These are phyloP conservation scores for Begonia peltatifolia DNA, from an alignment of 306 rosid genomes.

Conservation along the genomic window DNA sequence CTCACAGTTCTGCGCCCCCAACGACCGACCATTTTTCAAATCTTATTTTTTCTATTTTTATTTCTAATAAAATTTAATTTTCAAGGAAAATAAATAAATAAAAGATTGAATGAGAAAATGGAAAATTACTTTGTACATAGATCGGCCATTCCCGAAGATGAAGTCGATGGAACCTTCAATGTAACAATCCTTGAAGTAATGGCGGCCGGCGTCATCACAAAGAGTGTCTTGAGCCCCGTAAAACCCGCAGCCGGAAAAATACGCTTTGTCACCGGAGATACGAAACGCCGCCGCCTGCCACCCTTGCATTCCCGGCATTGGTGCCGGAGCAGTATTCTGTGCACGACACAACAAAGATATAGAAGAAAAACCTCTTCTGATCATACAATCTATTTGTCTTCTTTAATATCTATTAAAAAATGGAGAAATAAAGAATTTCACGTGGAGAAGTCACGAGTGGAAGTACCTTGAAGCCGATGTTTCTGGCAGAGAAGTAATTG, in stretches of 20 bases:
- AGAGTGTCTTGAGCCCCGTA: conserved; percentile 87
- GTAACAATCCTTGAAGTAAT: conserved; percentile 86
- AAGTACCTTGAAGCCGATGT: conserved; percentile 72
- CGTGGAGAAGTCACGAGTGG: not conserved
- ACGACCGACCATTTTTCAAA: not conserved
- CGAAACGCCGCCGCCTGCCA: conserved; percentile 87
- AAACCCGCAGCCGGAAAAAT: conserved; percentile 74
- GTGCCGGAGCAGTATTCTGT: conserved; percentile 91
- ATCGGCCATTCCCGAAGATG: conserved; percentile 85
- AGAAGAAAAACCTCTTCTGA: not conserved
- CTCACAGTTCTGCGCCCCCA: conserved; percentile 42
- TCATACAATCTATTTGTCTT: too few relatives aligned
- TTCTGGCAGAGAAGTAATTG: conserved; percentile 63
- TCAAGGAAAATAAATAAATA: not conserved
- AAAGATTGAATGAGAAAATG: not conserved
- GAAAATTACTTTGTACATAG: conserved; percentile 64
- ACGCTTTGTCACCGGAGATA: conserved; percentile 77
- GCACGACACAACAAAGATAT: not conserved
- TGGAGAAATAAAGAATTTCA: not conserved
- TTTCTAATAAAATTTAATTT: not conserved
- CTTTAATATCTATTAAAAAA: not conserved
- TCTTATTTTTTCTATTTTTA: not conserved
- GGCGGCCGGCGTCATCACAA: conserved; percentile 87
- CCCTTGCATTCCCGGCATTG: conserved; percentile 91
- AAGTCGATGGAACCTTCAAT: conserved; percentile 85